phyloP scores from a whole-genome alignment of 495 filamentous ascomycete species.

The Penicillium odoratum region DNA sequence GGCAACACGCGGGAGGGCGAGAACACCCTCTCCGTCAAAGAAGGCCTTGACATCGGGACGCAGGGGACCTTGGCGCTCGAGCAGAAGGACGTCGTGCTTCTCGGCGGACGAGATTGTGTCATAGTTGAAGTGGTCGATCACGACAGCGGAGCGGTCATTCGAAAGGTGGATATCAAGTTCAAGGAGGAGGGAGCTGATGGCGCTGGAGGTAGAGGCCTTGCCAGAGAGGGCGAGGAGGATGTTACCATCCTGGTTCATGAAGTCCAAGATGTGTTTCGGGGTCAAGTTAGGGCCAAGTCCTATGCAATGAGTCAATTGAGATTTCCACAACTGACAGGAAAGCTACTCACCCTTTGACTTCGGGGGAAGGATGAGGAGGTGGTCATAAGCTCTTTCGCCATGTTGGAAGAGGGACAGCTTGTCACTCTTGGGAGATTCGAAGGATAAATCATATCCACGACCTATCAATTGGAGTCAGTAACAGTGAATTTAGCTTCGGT shows the following conservation, averaged over 20 bases:
- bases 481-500: not conserved
- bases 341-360: constrained; percentile 76
- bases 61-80: constrained; percentile 61
- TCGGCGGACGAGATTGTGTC: constrained; percentile 73
- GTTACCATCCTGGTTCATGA: constrained; percentile 89
- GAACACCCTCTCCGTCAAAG: constrained; percentile 67
- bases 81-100: constrained; percentile 83
- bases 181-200: constrained; percentile 79
- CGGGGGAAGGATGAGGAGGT: constrained; percentile 81
- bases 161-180: constrained; percentile 92
- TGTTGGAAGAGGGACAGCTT: constrained; percentile 78
- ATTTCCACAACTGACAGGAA: not conserved
- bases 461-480: constrained; percentile 47
- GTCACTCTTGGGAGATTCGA: constrained; percentile 85
- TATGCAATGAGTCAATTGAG: constrained; percentile 41
- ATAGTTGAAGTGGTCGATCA: constrained; percentile 95
- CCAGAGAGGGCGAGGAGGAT: constrained; percentile 85
- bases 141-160: constrained; percentile 74
- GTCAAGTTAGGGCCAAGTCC: constrained; percentile 86
- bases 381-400: constrained; percentile 87
- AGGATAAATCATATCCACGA: constrained; percentile 76
- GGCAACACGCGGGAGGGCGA: constrained; percentile 78
- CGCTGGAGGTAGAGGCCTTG: constrained; percentile 68
- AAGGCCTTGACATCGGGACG: constrained; percentile 73
- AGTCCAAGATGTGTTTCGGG: constrained; percentile 83